phyloP scores from a whole-genome alignment of 179 eudicot genomes.

The Nepenthes alata region DNA sequence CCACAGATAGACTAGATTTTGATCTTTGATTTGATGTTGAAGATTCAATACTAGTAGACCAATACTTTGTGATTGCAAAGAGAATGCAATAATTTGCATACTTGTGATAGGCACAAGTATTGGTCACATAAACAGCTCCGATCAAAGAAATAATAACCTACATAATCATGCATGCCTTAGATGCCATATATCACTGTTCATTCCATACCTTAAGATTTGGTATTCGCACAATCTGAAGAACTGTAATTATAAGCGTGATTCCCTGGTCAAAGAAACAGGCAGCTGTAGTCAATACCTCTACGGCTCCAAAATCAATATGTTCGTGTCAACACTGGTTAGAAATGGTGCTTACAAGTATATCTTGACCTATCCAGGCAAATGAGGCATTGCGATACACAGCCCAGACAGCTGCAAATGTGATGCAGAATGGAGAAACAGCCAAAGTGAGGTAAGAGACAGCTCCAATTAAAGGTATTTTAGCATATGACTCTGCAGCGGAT shows the following conservation, averaged over 20 bases:
- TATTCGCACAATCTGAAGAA: conserved; percentile 67
- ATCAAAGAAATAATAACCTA: too few species aligned
- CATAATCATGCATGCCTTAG: too few species aligned
- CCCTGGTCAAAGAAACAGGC: conserved; percentile 36
- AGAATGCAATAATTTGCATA: too few species aligned
- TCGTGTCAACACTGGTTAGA: not conserved
- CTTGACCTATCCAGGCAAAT: conserved; percentile 86
- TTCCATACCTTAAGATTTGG: conserved; percentile 77
- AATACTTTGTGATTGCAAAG: too few species aligned
- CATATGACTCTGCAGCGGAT: conserved; percentile 36
- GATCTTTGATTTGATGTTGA: too few species aligned
- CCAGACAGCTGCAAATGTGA: conserved; percentile 62
- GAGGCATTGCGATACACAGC: conserved; percentile 41
- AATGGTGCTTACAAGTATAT: conserved; percentile 59
- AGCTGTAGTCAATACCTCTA: not conserved
- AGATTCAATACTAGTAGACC: too few species aligned
- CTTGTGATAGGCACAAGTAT: too few species aligned
- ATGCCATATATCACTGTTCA: not conserved
- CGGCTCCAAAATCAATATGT: too few species aligned
- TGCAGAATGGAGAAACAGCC: conserved; percentile 75
- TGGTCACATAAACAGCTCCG: too few species aligned
- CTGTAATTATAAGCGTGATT: conserved; percentile 69
- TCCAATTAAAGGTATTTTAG: conserved; percentile 64
- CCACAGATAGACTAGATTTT: too few species aligned
- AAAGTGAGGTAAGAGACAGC: conserved; percentile 62